Evolutionary conservation across 768 basidiomycete species (phyloP).

Genomic region (Amanita subjunquillea): DNA sequence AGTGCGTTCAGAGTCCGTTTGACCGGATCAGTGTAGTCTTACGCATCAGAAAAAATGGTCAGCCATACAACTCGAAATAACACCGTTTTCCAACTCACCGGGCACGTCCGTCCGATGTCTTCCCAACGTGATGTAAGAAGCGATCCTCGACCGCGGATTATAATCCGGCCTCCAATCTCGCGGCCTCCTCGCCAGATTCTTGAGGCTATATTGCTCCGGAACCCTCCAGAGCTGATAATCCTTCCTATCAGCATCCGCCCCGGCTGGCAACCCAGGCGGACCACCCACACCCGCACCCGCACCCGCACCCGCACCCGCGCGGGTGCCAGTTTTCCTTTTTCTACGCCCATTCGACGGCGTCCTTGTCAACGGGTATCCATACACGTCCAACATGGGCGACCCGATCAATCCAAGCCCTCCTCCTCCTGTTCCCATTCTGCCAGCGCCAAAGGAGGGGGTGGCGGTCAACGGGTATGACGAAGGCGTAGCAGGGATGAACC

Average conservation of each 20-base stretch:
- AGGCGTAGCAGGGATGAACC: neutral
- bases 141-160: conserved; percentile 16
- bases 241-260: neutral
- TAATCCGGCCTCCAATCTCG: conserved; percentile 36
- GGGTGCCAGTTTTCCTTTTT: conserved; percentile 11
- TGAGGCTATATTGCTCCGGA: conserved; percentile 18
- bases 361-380: neutral
- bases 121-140: conserved; percentile 17
- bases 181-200: conserved; percentile 28
- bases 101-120: conserved; percentile 21
- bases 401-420: conserved; percentile 6
- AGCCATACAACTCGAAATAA: neutral
- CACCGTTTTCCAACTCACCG: conserved; percentile 13
- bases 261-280: neutral
- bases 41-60: neutral
- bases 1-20: conserved; percentile 21
- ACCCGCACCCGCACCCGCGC: conserved; percentile 6
- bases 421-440: neutral
- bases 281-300: conserved; percentile 5
- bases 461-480: conserved; percentile 8
- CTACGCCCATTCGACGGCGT: conserved; percentile 8
- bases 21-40: conserved; percentile 20
- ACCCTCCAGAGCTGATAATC: conserved; percentile 4
- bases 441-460: conserved; percentile 13
- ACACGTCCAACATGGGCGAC: conserved; percentile 2